These are phyloP conservation scores for Boechera retrofracta DNA, from an alignment of 345 rosid genomes.

Conservation along the genomic window DNA sequence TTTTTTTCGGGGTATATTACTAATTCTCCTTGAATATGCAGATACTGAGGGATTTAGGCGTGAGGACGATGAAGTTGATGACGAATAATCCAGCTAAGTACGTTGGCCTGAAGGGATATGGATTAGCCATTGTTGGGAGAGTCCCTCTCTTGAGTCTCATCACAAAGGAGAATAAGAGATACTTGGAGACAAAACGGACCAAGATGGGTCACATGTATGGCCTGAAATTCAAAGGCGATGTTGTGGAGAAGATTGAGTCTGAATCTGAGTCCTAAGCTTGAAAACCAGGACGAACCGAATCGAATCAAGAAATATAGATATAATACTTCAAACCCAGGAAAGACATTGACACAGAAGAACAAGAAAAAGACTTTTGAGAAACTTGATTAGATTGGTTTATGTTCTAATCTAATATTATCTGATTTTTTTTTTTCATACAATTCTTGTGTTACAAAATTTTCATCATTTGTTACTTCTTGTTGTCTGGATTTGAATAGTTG, in stretches of 20 bases:
- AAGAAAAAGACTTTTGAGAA: constrained; percentile 15
- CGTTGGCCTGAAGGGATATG: constrained; percentile 80
- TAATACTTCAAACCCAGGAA: constrained; percentile 3
- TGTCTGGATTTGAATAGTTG: constrained; percentile 10
- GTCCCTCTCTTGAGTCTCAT: constrained; percentile 74
- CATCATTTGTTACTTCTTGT: constrained; percentile 12
- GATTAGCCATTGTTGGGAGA: constrained; percentile 66
- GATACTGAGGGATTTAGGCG: constrained; percentile 80
- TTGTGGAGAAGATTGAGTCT: constrained; percentile 38
- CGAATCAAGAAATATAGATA: constrained; percentile 1
- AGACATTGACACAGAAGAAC: constrained; percentile 16
- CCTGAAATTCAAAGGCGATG: constrained; percentile 46
- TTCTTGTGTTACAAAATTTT: constrained; percentile 10
- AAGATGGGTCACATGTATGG: constrained; percentile 87
- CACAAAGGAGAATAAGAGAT: constrained; percentile 74
- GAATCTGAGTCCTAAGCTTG: constrained; percentile 26
- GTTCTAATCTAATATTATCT: constrained; percentile 4
- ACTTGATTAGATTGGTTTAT: constrained; percentile 30
- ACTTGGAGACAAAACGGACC: constrained; percentile 70
- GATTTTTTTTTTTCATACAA: neutral
- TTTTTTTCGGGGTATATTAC: too few relatives aligned
- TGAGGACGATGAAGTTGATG: constrained; percentile 88
- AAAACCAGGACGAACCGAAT: neutral
- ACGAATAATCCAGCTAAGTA: constrained; percentile 90
- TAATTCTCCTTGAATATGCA: constrained; percentile 36